Percentiles rank a stretch among this genome's conserved stretches.
phyloP scores from a whole-genome alignment of 305 asterid genomes.

The Petunia hybrid region DNA sequence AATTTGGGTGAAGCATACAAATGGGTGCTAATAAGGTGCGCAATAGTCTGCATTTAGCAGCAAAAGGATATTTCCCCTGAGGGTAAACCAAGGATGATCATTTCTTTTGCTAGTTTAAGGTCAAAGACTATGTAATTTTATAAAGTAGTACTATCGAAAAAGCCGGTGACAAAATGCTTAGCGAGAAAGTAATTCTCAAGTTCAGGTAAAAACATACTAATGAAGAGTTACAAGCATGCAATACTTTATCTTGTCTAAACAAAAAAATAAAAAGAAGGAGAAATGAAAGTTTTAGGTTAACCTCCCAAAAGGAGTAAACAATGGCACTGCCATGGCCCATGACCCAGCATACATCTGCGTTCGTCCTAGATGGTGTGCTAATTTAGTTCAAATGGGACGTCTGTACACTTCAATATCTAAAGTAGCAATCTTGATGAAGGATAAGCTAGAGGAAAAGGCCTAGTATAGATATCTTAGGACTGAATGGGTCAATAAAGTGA shows the following conservation, averaged over 20 bases:
- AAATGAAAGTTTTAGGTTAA: conserved; percentile 5
- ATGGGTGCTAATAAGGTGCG: conserved; percentile 2
- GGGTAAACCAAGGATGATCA: neutral
- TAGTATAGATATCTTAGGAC: neutral
- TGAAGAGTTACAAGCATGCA: neutral
- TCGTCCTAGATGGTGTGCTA: neutral
- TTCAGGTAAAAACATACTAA: conserved; percentile 9
- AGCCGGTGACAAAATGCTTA: conserved; percentile 6
- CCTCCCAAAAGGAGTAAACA: neutral
- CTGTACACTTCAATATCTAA: conserved; percentile 5
- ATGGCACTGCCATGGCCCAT: conserved; percentile 24
- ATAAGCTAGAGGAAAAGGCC: conserved; percentile 5
- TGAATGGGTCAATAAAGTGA: neutral
- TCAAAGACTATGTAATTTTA: neutral
- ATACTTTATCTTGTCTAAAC: conserved; percentile 20
- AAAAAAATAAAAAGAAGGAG: neutral
- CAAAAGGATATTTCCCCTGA: neutral
- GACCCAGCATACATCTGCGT: conserved; percentile 26
- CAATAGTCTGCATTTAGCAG: conserved; percentile 15
- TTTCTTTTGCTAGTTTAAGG: conserved; percentile 10
- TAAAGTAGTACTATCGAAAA: conserved; percentile 19
- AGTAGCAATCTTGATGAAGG: conserved; percentile 11
- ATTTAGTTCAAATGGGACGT: conserved; percentile 18
- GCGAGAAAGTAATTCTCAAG: neutral
- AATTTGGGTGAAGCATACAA: conserved; percentile 9